Conservation (phyloP, 768 basidiomycete genomes). For the Cystobasidium ongulense region DNA sequence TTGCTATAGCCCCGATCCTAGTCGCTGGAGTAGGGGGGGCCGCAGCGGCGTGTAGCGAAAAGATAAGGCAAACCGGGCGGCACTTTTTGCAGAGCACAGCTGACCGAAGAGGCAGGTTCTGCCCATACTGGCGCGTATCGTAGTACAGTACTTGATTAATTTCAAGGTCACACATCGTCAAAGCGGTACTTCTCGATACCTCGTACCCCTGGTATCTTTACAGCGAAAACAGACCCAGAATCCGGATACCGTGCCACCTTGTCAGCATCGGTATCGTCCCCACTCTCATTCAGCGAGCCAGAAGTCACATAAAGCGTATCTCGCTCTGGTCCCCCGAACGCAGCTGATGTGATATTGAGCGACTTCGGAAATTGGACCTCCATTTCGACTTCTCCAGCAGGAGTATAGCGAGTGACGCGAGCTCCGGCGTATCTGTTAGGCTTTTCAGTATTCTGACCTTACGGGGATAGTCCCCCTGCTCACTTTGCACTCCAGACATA, state of each 20-base stretch:
- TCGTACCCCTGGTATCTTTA: not conserved
- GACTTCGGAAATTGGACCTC: not conserved
- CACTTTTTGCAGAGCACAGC: too few species aligned
- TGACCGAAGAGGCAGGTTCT: too few species aligned
- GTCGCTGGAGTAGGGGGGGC: too few species aligned
- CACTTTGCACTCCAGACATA: not conserved
- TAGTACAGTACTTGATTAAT: too few species aligned
- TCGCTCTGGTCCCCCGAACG: not conserved
- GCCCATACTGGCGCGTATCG: too few species aligned
- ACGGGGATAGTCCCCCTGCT: not conserved
- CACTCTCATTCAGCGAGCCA: not conserved
- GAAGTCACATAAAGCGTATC: not conserved
- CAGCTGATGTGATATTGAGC: not conserved
- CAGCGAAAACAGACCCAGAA: not conserved
- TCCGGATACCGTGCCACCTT: not conserved
- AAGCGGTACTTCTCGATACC: not conserved
- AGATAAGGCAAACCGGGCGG: too few species aligned
- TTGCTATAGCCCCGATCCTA: too few species aligned
- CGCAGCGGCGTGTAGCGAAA: too few species aligned
- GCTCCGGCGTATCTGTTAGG: conserved; percentile 2
- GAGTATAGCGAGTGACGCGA: not conserved
- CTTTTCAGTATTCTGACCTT: not conserved
- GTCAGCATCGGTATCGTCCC: not conserved
- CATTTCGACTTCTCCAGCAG: not conserved
- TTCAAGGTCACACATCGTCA: too few species aligned